Evolutionary conservation across 805 yeast species (phyloP), one percentile per base, ranked within the genome.

Genomic region (Kuraishia ogatae): DNA sequence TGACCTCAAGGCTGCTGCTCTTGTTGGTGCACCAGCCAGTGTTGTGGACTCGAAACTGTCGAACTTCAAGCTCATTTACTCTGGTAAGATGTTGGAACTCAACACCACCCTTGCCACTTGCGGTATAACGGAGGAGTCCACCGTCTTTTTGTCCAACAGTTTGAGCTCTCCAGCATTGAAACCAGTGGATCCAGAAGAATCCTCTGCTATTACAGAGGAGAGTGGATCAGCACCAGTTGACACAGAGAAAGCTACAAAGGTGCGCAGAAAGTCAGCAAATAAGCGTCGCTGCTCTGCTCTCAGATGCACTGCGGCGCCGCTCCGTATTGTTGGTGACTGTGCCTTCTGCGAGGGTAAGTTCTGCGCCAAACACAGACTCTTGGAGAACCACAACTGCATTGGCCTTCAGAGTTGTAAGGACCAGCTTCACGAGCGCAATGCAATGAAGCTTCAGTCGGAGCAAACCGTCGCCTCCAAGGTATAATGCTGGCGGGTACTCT

Each of bases 321-420:
- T 80, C 52, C 72, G 83, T 61, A 76, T 81, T 75, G 84, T 89
- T 50, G 97, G 97, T 51, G 91, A 85, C 67, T 90, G 97, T 69
- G 79, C 83, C 54, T 87, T 84, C 66, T 90, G 97, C 69, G 81
- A 81, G 51, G 96, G 96, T 50, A 86, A 85, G 64, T 90, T 82
- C 69, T 90, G 97, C 70, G 85, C 93, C 35, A 86, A 87, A 64
- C 97, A 90, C 72, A 79, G 97, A 55, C 75, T 90, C 55, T 75
- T 91, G 71, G 97, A 90, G 70, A 90, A 85, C 68, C 97, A 90
- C 71, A 68, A 77, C 57, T 90, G 97, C 67, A 75, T 78, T 56
- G 96, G 94, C 6, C 77, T 90, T 57, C 86, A 85, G 64, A 78
- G 73, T 60, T 89, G 96, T 74, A 89, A 89, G 74, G 92, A 89